Evolutionary conservation across 176 grass and related monocot genomes (phyloP).

Genomic region (Oryza rufipogon): DNA sequence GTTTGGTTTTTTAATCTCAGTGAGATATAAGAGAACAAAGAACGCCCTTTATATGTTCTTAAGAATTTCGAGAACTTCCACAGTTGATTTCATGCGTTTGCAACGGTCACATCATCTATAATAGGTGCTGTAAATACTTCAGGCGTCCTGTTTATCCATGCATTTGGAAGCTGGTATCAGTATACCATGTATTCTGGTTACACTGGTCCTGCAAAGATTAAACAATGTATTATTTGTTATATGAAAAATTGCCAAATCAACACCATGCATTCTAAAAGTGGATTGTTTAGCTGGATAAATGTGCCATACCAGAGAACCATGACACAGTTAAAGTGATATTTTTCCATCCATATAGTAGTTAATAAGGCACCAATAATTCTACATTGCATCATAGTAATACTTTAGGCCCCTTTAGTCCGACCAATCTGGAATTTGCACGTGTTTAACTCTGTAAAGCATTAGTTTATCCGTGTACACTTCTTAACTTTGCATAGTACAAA

Average conservation of each 20-base stretch:
- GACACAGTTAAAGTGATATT: not conserved
- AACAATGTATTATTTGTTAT: not conserved
- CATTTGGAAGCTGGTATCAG: too few species aligned
- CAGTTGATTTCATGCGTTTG: not conserved
- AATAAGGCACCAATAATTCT: not conserved
- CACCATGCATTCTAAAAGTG: not conserved
- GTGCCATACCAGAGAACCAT: not conserved
- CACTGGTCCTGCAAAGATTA: constrained; percentile 13
- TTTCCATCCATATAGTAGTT: not conserved
- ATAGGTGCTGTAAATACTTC: not conserved
- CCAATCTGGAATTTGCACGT: not conserved
- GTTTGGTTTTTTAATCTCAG: too few species aligned
- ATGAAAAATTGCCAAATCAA: constrained; percentile 19
- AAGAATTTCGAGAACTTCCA: not conserved
- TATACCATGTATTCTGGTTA: not conserved
- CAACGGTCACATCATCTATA: not conserved
- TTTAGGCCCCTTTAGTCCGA: not conserved
- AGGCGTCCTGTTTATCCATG: too few species aligned
- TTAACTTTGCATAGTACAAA: constrained; percentile 35
- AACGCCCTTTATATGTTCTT: not conserved
- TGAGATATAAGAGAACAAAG: too few species aligned
- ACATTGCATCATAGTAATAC: not conserved
- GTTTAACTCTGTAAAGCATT: constrained; percentile 8
- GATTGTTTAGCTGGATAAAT: constrained; percentile 23
- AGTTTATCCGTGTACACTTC: constrained; percentile 12